Evolutionary conservation across 495 filamentous ascomycete species (phyloP).

Genomic region (Penicillium canescens): DNA sequence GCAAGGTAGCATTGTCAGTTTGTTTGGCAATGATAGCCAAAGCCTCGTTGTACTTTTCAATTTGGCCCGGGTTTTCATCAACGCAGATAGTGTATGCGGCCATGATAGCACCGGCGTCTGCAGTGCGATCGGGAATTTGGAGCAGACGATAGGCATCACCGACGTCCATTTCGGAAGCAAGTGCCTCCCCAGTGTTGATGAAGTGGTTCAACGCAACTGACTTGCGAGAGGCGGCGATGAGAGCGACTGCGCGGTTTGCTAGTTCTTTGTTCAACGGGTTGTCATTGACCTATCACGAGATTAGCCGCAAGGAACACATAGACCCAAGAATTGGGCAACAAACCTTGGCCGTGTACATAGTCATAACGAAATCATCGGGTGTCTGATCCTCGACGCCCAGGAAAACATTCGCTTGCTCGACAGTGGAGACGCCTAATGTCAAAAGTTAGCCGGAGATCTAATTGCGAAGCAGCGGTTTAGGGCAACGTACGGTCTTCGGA

Average conservation of each 20-base stretch:
- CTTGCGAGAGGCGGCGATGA: slow-evolving; percentile 57
- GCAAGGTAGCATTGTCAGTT: slow-evolving; percentile 44
- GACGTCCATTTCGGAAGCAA: slow-evolving; percentile 56
- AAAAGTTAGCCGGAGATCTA: slow-evolving; percentile 6
- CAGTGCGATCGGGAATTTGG: slow-evolving; percentile 53
- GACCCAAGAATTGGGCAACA: not conserved
- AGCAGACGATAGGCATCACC: slow-evolving; percentile 58
- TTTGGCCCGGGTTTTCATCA: slow-evolving; percentile 49
- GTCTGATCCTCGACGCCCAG: slow-evolving; percentile 53
- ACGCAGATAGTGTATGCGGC: slow-evolving; percentile 51
- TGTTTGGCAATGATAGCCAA: slow-evolving; percentile 51
- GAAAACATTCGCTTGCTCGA: slow-evolving; percentile 61
- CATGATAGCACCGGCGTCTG: slow-evolving; percentile 51
- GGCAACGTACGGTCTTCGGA: slow-evolving; percentile 52
- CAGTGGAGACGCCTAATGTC: slow-evolving; percentile 53
- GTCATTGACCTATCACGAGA: slow-evolving; percentile 38
- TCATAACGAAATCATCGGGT: slow-evolving; percentile 59
- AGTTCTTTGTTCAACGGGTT: slow-evolving; percentile 47
- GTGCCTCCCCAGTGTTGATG: slow-evolving; percentile 54
- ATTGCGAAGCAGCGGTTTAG: not conserved
- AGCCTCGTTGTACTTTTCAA: slow-evolving; percentile 48
- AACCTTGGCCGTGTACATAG: slow-evolving; percentile 61
- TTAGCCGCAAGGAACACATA: not conserved
- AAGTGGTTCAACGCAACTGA: slow-evolving; percentile 55
- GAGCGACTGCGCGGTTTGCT: slow-evolving; percentile 53